Base-by-base conservation (phyloP, 306 rosid genomes). In the Vachellia collinsii region DNA sequence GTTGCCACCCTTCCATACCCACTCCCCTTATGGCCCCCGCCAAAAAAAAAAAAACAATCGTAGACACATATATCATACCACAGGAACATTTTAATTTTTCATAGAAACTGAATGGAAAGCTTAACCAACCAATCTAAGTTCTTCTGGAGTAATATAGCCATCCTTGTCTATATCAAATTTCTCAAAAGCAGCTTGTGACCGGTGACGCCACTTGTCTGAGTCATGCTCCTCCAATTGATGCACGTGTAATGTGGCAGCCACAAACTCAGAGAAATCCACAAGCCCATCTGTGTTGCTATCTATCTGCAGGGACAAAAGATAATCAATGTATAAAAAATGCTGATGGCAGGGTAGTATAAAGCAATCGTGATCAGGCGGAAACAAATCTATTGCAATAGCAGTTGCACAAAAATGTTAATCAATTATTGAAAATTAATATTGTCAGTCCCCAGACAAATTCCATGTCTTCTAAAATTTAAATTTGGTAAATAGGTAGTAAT, bases 151-250 rank as follows among this genome's bases (percentile, higher is more conserved):
- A 87, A 96, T 96, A 78, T 22, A 96, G 63, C 99, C 99, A 79
- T 96, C 94, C 91, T 77, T 90, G 47, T 96, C 99, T 37, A 96
- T 22, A 86, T 96, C 99, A 14, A 96, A 96, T 88, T 96, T 92
- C 85, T 93, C 94, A 65, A 96, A 96, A 80, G 99, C 99, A 34
- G 94, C 92, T 77, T 79, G 97, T 34, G 99, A 96, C 76, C 94
- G 91, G 74, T 80, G 79, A 34, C 84, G 94, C 98, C 98, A 96
- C 89, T 87, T 96, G 11, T 83, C 97, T 14, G 97, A 90, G 87
- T 96, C 94, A 71, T 96, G 99, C 84, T 96, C 98, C 82, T 96
- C 99, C 85, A 96, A 84, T 75, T 96, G 99, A 86, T 92, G 98
- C 79, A 96, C 99, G 29, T 89, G 99, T 42, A 96, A 83, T 34